These are phyloP conservation scores for Eucalyptus marginata DNA, from an alignment of 345 rosid species.

Conservation along the genomic window DNA sequence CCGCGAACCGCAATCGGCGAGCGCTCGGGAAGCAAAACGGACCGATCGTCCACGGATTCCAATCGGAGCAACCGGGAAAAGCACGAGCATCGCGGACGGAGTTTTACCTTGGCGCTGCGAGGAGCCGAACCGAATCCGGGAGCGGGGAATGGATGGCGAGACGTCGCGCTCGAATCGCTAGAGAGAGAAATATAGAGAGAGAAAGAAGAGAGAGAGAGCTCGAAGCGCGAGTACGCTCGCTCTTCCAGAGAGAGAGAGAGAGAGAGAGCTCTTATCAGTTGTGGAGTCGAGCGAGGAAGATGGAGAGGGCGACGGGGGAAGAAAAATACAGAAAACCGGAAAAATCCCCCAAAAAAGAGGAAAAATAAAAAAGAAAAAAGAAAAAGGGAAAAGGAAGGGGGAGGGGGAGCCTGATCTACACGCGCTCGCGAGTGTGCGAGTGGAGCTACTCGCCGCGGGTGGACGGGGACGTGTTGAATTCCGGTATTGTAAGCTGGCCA, in stretches of 20 bases:
- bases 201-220: not conserved
- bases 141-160: not conserved
- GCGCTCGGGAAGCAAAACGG: not conserved
- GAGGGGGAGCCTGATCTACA: not conserved
- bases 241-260: not conserved
- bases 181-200: not conserved
- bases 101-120: not conserved
- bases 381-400: not conserved
- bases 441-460: not conserved
- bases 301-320: not conserved
- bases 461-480: not conserved
- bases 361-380: rapidly evolving
- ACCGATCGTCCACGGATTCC: not conserved
- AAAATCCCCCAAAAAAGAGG: rapidly evolving
- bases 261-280: not conserved
- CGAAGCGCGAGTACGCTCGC: not conserved
- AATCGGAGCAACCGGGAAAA: not conserved
- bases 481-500: not conserved
- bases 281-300: not conserved
- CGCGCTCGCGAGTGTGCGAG: not conserved
- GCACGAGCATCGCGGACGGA: not conserved
- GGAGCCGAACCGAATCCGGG: not conserved
- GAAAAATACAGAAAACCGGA: not conserved
- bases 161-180: not conserved
- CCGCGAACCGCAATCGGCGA: not conserved